Evolutionary conservation across 768 basidiomycete species (phyloP).

Genomic region (Cystobasidium tubakii): DNA sequence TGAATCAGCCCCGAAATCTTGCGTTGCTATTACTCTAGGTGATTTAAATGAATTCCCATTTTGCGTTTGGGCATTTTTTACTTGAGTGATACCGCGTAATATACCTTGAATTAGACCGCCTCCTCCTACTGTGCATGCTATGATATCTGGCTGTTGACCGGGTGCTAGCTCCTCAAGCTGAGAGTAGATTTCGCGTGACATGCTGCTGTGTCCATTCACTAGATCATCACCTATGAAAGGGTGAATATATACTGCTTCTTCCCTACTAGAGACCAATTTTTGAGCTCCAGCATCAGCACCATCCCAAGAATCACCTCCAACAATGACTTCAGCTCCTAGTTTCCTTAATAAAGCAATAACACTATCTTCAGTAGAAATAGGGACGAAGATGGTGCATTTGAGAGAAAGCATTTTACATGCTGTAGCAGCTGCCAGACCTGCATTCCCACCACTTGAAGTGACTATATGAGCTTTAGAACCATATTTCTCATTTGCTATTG

Average conservation of each 20-base stretch:
- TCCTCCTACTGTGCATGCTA: slow-evolving; percentile 22
- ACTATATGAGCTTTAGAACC: slow-evolving; percentile 23
- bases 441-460: slow-evolving; percentile 22
- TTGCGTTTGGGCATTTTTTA: neutral
- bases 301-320: slow-evolving; percentile 26
- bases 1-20: slow-evolving; percentile 29
- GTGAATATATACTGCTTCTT: slow-evolving; percentile 24
- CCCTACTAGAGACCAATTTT: neutral
- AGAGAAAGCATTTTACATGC: slow-evolving; percentile 26
- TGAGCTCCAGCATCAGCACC: slow-evolving; percentile 4
- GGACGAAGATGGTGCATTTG: slow-evolving; percentile 24
- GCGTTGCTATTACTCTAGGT: slow-evolving; percentile 22
- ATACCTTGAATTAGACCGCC: slow-evolving; percentile 28
- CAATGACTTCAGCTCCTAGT: slow-evolving; percentile 10
- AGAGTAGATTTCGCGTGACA: slow-evolving; percentile 19
- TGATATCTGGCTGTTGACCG: slow-evolving; percentile 4
- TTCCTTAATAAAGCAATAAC: slow-evolving; percentile 7
- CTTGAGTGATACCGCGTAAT: slow-evolving; percentile 1
- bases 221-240: slow-evolving; percentile 26
- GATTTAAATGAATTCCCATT: neutral
- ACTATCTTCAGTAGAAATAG: slow-evolving; percentile 12
- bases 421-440: slow-evolving; percentile 25
- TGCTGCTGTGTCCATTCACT: slow-evolving; percentile 7
- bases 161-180: neutral
- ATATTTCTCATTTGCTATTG: slow-evolving; percentile 2